Percentiles rank a stretch among this genome's conserved stretches.
Conservation (phyloP, 768 basidiomycete genomes). For the Amanita rimosa region DNA sequence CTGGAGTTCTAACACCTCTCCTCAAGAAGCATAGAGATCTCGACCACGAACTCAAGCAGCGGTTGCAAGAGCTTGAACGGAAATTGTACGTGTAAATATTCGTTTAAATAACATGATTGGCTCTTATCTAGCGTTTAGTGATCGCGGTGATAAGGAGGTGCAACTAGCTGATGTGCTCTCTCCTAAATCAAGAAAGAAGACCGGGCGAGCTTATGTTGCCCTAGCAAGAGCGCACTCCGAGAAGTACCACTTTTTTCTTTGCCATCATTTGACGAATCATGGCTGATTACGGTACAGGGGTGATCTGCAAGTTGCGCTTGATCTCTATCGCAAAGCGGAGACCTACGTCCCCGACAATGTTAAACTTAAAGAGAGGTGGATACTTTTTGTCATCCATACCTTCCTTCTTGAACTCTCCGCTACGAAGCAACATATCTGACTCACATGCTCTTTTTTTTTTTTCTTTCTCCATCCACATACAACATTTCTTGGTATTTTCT, state of each 20-base stretch:
- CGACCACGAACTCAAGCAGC: slow-evolving; percentile 52
- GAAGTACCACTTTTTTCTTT: slow-evolving; percentile 37
- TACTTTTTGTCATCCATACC: slow-evolving; percentile 57
- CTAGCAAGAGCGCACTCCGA: slow-evolving; percentile 74
- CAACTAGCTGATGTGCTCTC: slow-evolving; percentile 55
- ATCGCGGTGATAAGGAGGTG: slow-evolving; percentile 48
- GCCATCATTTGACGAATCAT: not conserved
- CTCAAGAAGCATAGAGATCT: slow-evolving; percentile 57
- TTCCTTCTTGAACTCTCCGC: slow-evolving; percentile 45
- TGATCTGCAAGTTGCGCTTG: slow-evolving; percentile 70
- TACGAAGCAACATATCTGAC: slow-evolving; percentile 30
- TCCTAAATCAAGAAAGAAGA: slow-evolving; percentile 70
- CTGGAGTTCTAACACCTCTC: slow-evolving; percentile 47
- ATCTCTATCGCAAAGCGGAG: slow-evolving; percentile 74
- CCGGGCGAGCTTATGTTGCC: slow-evolving; percentile 74
- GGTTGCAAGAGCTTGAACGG: slow-evolving; percentile 59
- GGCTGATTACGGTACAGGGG: slow-evolving; percentile 32
- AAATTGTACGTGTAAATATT: slow-evolving; percentile 45
- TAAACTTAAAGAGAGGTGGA: slow-evolving; percentile 83
- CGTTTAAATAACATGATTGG: not conserved
- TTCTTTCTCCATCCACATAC: slow-evolving; percentile 11
- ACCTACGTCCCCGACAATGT: slow-evolving; percentile 78
- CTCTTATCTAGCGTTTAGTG: slow-evolving; percentile 24
- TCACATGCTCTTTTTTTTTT: slow-evolving; percentile 20
- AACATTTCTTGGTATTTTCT: slow-evolving; percentile 11